Evolutionary conservation across 768 basidiomycete genomes (phyloP).

Genomic region (Tulasnella sp.): DNA sequence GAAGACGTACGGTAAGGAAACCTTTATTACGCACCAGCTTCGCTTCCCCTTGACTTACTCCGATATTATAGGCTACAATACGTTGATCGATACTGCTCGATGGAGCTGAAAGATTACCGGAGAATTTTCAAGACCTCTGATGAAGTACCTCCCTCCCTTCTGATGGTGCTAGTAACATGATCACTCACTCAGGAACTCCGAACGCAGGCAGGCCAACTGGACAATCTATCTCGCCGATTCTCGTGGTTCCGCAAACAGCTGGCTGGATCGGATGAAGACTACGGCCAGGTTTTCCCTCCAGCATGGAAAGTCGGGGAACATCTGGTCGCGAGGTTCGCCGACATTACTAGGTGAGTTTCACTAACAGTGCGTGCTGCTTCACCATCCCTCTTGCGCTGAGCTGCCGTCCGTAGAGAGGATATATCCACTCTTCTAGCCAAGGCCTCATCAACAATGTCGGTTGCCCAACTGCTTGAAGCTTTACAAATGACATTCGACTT

Average conservation of each 20-base stretch:
- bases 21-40: neutral
- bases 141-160: constrained; percentile 38
- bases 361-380: neutral
- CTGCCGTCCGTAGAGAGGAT: constrained; percentile 51
- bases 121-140: constrained; percentile 88
- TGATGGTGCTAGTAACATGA: neutral
- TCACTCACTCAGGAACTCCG: neutral
- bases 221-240: constrained; percentile 85
- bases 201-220: constrained; percentile 69
- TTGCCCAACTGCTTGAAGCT: constrained; percentile 72
- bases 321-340: constrained; percentile 74
- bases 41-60: neutral
- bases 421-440: constrained; percentile 71
- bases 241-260: constrained; percentile 89
- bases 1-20: constrained; percentile 54
- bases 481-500: constrained; percentile 83
- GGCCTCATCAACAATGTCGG: constrained; percentile 55
- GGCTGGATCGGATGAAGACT: constrained; percentile 77
- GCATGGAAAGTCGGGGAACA: constrained; percentile 81
- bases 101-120: constrained; percentile 91
- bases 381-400: too few species aligned
- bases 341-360: constrained; percentile 64
- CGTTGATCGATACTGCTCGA: constrained; percentile 76
- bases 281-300: constrained; percentile 68
- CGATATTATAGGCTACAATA: constrained; percentile 38